These are phyloP conservation scores for Pyropia haitanensis DNA, from an alignment of 23 red algal genomes.

Conservation along the genomic window DNA sequence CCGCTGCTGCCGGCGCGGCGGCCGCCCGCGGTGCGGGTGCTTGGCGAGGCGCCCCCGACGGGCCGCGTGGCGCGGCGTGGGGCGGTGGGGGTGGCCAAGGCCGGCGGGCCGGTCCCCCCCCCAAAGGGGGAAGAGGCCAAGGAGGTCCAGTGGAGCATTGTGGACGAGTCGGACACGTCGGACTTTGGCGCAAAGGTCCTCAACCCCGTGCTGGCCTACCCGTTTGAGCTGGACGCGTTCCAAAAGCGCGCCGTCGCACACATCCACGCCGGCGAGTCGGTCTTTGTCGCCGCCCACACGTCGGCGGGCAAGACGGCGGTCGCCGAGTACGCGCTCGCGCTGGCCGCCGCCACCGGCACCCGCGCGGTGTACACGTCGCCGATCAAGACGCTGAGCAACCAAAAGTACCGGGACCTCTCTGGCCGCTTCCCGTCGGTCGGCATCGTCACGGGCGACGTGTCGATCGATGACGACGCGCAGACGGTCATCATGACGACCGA, in stretches of 20 bases:
- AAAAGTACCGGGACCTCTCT: constrained; percentile 42
- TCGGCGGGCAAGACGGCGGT: constrained; percentile 61
- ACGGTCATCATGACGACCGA: constrained; percentile 73
- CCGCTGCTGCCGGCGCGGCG: too few species aligned
- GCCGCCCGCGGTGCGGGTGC: too few species aligned
- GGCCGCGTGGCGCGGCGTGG: too few species aligned
- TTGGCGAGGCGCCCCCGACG: too few species aligned
- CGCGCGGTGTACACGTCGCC: constrained; percentile 65
- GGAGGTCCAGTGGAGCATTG: constrained; percentile 24
- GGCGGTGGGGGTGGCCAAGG: too few species aligned
- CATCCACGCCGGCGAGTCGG: constrained; percentile 28
- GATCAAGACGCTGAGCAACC: constrained; percentile 67
- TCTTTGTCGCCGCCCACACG: constrained; percentile 64
- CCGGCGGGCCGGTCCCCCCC: too few species aligned
- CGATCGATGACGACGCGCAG: constrained; percentile 24
- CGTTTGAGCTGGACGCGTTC: constrained; percentile 61
- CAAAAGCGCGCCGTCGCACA: constrained; percentile 41
- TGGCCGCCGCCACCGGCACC: constrained; percentile 3
- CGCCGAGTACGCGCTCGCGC: constrained; percentile 65
- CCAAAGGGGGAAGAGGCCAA: neutral
- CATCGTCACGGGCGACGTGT: constrained; percentile 64
- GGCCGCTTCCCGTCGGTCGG: constrained; percentile 44
- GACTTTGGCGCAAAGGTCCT: constrained; percentile 12
- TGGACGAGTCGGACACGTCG: constrained; percentile 28
- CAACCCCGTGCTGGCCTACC: constrained; percentile 12